These are phyloP conservation scores for Penicillium silybi DNA, from an alignment of 495 filamentous ascomycete species.

Conservation along the genomic window DNA sequence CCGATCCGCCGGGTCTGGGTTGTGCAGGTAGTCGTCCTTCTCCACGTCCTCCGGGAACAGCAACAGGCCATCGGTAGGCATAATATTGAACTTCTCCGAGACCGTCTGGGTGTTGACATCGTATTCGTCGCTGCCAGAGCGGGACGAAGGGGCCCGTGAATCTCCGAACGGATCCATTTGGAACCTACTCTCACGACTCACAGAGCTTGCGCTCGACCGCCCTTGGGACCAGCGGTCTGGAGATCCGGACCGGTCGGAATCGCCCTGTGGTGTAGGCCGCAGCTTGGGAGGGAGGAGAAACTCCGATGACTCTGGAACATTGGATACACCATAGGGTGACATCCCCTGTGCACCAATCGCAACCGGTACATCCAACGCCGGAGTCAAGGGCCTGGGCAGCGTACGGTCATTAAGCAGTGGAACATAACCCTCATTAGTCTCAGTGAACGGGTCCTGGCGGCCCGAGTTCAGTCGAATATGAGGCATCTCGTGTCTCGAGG, in stretches of 20 bases:
- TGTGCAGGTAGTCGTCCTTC: conserved; percentile 74
- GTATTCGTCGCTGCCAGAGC: conserved; percentile 61
- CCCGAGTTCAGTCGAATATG: conserved; percentile 61
- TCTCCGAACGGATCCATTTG: conserved; percentile 46
- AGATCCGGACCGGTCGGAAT: conserved; percentile 15
- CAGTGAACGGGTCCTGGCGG: conserved; percentile 46
- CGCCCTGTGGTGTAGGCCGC: conserved; percentile 13
- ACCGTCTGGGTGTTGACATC: conserved; percentile 73
- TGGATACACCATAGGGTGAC: conserved; percentile 26
- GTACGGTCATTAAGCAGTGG: conserved; percentile 18
- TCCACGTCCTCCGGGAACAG: conserved; percentile 74
- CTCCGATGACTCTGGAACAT: conserved; percentile 53
- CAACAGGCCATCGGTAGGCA: conserved; percentile 65
- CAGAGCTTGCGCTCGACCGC: conserved; percentile 28
- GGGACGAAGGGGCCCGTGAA: conserved; percentile 58
- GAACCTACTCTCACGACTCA: conserved; percentile 50
- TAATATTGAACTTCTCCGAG: conserved; percentile 73
- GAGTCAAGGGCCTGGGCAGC: conserved; percentile 23
- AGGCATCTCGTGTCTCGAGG: conserved; percentile 26
- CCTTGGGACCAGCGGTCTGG: conserved; percentile 18
- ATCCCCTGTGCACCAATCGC: conserved; percentile 16
- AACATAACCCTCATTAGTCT: conserved; percentile 23
- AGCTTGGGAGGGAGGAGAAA: conserved; percentile 54
- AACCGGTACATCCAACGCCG: conserved; percentile 7
- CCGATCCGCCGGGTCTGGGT: conserved; percentile 62